A percentile compares a stretch with the other conserved stretches of the same genome.
phyloP scores from a whole-genome alignment of 371 early-diverging fungal genomes.

The Mucor racemosus region DNA sequence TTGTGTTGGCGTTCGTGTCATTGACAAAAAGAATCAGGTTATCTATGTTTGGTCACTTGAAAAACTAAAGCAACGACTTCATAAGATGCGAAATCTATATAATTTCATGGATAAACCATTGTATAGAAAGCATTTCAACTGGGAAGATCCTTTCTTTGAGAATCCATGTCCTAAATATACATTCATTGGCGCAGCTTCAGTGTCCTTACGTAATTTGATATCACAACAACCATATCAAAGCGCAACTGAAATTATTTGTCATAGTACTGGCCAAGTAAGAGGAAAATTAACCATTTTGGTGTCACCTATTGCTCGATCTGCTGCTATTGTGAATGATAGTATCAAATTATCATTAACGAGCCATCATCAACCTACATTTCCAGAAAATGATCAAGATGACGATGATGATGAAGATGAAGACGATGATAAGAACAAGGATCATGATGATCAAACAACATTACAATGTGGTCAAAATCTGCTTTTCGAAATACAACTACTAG shows the following conservation, averaged over 20 bases:
- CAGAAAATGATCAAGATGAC: constrained; percentile 15
- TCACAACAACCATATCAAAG: constrained; percentile 57
- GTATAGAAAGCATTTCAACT: constrained; percentile 75
- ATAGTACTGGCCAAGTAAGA: constrained; percentile 56
- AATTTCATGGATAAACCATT: constrained; percentile 74
- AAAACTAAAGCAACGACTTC: constrained; percentile 67
- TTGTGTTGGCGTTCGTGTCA: constrained; percentile 71
- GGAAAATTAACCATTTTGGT: constrained; percentile 56
- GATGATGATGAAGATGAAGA: constrained; percentile 17
- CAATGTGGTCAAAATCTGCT: constrained; percentile 60
- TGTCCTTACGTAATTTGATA: constrained; percentile 55
- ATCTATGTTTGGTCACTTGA: constrained; percentile 80
- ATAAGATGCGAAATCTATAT: constrained; percentile 80
- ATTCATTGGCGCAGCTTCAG: constrained; percentile 67
- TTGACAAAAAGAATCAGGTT: constrained; percentile 72
- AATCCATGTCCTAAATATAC: constrained; percentile 66
- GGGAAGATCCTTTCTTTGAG: constrained; percentile 80
- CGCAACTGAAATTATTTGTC: constrained; percentile 59
- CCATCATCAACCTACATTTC: constrained; percentile 12
- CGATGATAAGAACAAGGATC: constrained; percentile 13
- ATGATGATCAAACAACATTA: constrained; percentile 22
- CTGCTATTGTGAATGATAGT: constrained; percentile 13
- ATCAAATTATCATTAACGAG: background rate
- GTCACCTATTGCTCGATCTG: constrained; percentile 51
- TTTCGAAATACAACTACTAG: constrained; percentile 75